Evolutionary conservation across 441 rosid species (phyloP).

Genomic region (Erodium texanum): DNA sequence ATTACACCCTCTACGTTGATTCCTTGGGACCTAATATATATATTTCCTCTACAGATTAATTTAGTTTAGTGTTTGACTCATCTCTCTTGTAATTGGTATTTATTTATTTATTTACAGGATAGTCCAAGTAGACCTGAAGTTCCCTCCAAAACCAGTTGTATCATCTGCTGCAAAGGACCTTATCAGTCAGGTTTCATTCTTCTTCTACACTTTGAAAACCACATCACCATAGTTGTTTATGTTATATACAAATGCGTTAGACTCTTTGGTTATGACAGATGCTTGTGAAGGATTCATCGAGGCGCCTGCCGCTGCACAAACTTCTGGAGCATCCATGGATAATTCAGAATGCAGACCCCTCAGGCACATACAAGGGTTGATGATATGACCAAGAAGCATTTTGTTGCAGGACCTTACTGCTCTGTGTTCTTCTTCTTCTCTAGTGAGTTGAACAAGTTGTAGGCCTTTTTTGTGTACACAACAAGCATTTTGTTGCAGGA

Average conservation of each 20-base stretch:
- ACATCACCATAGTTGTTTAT: not conserved
- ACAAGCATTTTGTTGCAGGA: not conserved
- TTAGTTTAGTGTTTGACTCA: conserved; percentile 45
- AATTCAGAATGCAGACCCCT: conserved; percentile 85
- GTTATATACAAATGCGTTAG: conserved; percentile 50
- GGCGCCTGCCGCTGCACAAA: conserved; percentile 72
- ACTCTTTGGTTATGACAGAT: conserved; percentile 79
- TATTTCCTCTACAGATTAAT: too few species aligned
- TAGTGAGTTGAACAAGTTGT: too few species aligned
- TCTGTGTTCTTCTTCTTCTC: not conserved
- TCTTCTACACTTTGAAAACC: not conserved
- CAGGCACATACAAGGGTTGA: conserved; percentile 61
- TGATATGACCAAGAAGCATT: conserved; percentile 54
- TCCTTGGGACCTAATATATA: too few species aligned
- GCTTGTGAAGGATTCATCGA: conserved; percentile 79
- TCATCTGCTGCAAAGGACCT: conserved; percentile 88
- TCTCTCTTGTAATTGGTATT: too few species aligned
- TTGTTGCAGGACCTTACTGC: not conserved
- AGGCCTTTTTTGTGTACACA: too few species aligned
- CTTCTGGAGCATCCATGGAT: conserved; percentile 95
- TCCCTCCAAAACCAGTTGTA: conserved; percentile 71
- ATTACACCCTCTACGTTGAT: too few species aligned
- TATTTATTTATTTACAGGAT: conserved; percentile 52
- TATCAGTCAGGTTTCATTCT: conserved; percentile 52
- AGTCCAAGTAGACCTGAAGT: conserved; percentile 91